phyloP scores from a whole-genome alignment of 78 protist species.

The Dictyostelium firmibasis region DNA sequence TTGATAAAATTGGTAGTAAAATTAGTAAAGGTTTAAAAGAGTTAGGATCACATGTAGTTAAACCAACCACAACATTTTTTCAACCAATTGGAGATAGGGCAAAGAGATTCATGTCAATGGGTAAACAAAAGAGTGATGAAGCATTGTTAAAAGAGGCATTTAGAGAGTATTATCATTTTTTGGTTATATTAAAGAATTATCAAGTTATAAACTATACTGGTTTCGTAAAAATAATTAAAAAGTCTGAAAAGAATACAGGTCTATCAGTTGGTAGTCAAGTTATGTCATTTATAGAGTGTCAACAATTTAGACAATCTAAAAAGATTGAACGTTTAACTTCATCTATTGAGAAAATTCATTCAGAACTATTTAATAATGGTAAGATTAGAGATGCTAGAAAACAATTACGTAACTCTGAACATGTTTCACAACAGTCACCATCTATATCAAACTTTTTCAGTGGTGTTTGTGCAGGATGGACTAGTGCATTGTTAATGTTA shows the following conservation, averaged over 20 bases:
- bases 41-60: neutral
- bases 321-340: constrained; percentile 27
- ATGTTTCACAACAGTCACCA: neutral
- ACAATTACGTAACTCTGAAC: constrained; percentile 33
- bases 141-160: constrained; percentile 29
- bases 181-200: constrained; percentile 45
- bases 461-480: constrained; percentile 73
- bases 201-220: constrained; percentile 58
- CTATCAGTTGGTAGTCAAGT: neutral
- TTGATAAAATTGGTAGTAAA: neutral
- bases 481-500: constrained; percentile 24
- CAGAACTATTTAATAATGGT: constrained; percentile 29
- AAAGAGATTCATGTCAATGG: constrained; percentile 24
- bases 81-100: constrained; percentile 48
- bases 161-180: constrained; percentile 41
- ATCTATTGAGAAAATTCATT: constrained; percentile 14
- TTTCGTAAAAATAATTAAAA: constrained; percentile 51
- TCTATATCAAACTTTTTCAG: constrained; percentile 16
- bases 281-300: neutral
- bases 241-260: constrained; percentile 60
- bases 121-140: constrained; percentile 49
- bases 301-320: constrained; percentile 27
- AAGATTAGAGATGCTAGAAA: constrained; percentile 70
- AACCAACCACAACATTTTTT: neutral
- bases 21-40: neutral